phyloP scores from a whole-genome alignment of 2,329 filamentous ascomycete species.

The Colletotrichum australisinense region DNA sequence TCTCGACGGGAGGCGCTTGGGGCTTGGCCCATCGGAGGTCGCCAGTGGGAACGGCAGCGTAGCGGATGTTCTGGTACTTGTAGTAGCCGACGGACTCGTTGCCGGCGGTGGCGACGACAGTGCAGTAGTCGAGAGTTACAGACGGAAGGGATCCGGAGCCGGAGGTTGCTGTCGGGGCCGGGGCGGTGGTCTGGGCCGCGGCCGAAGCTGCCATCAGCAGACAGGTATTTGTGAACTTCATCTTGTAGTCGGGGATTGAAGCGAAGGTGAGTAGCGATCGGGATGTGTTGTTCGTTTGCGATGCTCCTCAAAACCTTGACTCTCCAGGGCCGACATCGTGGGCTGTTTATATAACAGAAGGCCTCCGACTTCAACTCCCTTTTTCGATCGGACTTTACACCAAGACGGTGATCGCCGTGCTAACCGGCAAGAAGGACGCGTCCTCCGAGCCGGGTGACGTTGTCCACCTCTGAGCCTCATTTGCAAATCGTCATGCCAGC shows the following conservation, averaged over 20 bases:
- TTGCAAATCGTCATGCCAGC: neutral
- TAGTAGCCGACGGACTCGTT: conserved; percentile 22
- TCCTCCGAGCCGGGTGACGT: conserved; percentile 5
- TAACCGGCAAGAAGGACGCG: neutral
- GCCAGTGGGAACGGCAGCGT: conserved; percentile 39
- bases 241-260: neutral
- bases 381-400: neutral
- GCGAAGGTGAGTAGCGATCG: neutral
- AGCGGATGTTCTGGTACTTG: conserved; percentile 42
- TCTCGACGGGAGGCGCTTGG: conserved; percentile 4
- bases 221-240: neutral
- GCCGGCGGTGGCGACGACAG: conserved; percentile 7
- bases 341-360: neutral
- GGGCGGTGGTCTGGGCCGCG: conserved; percentile 1
- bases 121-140: conserved; percentile 21
- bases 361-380: no score
- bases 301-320: neutral
- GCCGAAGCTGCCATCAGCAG: conserved; percentile 6
- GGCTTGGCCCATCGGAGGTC: conserved; percentile 36
- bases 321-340: neutral
- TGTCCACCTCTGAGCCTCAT: conserved; percentile 2
- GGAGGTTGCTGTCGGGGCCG: conserved; percentile 1
- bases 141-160: neutral
- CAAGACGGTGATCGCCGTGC: neutral
- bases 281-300: neutral